Conservation (phyloP, 352 stramenopile species). For the Globisporangium spiculum region DNA sequence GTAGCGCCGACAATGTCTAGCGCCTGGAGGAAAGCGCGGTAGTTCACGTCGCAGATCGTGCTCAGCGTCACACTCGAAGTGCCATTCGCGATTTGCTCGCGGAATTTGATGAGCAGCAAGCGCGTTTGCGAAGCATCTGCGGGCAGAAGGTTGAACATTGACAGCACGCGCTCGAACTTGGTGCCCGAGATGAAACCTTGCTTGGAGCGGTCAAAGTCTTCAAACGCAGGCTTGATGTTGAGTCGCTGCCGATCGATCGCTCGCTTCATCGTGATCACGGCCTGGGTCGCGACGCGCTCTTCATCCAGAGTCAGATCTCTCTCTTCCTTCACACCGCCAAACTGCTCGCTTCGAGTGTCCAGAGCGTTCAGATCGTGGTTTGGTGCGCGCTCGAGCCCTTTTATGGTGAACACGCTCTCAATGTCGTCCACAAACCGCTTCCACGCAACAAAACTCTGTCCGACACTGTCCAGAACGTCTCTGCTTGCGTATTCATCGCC, state of each 20-base stretch:
- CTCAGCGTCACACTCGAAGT: slow-evolving; percentile 43
- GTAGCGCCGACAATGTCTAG: slow-evolving; percentile 44
- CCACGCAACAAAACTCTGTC: slow-evolving; percentile 62
- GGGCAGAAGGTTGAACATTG: slow-evolving; percentile 65
- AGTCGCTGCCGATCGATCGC: slow-evolving; percentile 66
- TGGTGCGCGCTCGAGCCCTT: slow-evolving; percentile 62
- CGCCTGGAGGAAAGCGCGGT: slow-evolving; percentile 72
- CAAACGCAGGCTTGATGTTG: slow-evolving; percentile 77
- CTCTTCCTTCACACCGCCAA: slow-evolving; percentile 47
- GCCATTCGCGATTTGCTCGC: slow-evolving; percentile 48
- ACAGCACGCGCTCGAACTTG: slow-evolving; percentile 83
- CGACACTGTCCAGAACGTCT: slow-evolving; percentile 55
- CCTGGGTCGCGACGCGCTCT: slow-evolving; percentile 48
- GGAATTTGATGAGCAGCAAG: slow-evolving; percentile 74
- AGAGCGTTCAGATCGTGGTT: slow-evolving; percentile 51
- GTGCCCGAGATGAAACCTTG: slow-evolving; percentile 74
- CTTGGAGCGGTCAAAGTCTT: slow-evolving; percentile 79
- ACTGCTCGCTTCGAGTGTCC: slow-evolving; percentile 51
- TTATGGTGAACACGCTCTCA: slow-evolving; percentile 78
- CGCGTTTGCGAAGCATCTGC: slow-evolving; percentile 40
- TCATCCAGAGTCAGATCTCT: slow-evolving; percentile 48
- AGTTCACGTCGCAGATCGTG: slow-evolving; percentile 82
- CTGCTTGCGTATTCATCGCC: slow-evolving; percentile 52
- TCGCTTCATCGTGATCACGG: slow-evolving; percentile 48
- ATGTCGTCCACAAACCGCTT: slow-evolving; percentile 80